Evolutionary conservation across 805 yeast species (phyloP).

Genomic region (Candida peoriensis): DNA sequence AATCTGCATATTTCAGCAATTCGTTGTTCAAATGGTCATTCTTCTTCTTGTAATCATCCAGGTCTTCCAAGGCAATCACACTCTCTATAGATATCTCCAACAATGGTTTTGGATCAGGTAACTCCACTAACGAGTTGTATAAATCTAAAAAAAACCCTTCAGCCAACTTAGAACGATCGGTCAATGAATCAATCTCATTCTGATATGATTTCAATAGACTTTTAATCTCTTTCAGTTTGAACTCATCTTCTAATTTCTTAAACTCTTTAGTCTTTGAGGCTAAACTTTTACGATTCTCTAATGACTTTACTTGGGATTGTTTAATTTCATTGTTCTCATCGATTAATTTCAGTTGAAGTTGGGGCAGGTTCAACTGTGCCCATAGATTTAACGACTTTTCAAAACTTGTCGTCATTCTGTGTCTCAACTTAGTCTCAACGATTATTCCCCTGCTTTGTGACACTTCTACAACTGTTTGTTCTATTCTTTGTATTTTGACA

Average conservation of each 20-base stretch:
- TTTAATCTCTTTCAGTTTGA: conserved; percentile 61
- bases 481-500: too few species aligned
- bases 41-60: conserved; percentile 46
- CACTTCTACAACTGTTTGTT: too few species aligned
- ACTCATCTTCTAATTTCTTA: conserved; percentile 62
- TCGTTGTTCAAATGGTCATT: conserved; percentile 49
- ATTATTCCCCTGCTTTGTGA: too few species aligned
- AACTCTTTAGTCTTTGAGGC: conserved; percentile 86
- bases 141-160: conserved; percentile 71
- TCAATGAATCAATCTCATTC: conserved; percentile 77
- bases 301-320: conserved; percentile 61
- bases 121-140: conserved; percentile 75
- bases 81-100: conserved; percentile 67
- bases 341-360: conserved; percentile 69
- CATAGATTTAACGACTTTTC: conserved; percentile 61
- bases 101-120: conserved; percentile 88
- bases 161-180: conserved; percentile 68
- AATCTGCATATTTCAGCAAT: conserved; percentile 65
- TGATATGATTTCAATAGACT: conserved; percentile 74
- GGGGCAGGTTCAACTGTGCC: conserved; percentile 68
- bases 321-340: conserved; percentile 68
- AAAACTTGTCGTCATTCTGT: conserved; percentile 12
- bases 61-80: conserved; percentile 49
- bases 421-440: too few species aligned
- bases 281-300: conserved; percentile 66